A percentile compares a stretch with the other conserved stretches of the same genome.
Conservation (phyloP, 495 filamentous ascomycete species). For the Patellaria atrata region DNA sequence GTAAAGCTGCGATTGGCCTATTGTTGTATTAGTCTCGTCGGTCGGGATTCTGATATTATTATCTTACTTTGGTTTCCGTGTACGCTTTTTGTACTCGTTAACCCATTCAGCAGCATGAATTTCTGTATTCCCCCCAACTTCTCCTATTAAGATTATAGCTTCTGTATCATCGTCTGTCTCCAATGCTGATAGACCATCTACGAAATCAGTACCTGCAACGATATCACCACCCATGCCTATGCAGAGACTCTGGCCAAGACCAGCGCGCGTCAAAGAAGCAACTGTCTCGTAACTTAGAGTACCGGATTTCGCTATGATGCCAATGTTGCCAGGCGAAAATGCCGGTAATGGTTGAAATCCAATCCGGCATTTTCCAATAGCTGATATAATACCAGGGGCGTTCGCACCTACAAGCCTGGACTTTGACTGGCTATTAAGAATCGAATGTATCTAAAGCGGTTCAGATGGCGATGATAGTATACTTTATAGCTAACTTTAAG, state of each 20-base stretch:
- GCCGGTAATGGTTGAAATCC: slow-evolving; percentile 74
- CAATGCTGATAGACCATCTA: slow-evolving; percentile 61
- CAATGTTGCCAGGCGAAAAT: slow-evolving; percentile 59
- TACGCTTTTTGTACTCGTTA: slow-evolving; percentile 45
- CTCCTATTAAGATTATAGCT: slow-evolving; percentile 71
- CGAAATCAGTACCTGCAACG: slow-evolving; percentile 66
- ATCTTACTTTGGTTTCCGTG: slow-evolving; percentile 51
- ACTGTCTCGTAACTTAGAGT: slow-evolving; percentile 83
- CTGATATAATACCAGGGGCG: slow-evolving; percentile 77
- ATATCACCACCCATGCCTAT: slow-evolving; percentile 85
- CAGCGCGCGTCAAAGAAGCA: slow-evolving; percentile 65
- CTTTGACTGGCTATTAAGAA: slow-evolving; percentile 65
- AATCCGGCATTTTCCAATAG: slow-evolving; percentile 66
- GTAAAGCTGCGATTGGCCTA: slow-evolving; percentile 67
- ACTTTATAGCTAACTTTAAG: slow-evolving; percentile 1
- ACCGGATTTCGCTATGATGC: slow-evolving; percentile 77
- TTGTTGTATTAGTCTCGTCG: too few species aligned
- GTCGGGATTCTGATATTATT: too few species aligned
- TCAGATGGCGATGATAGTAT: slow-evolving; percentile 7
- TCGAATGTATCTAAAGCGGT: slow-evolving; percentile 48
- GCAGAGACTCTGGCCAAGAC: slow-evolving; percentile 72
- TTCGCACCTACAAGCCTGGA: slow-evolving; percentile 77
- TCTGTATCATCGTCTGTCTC: slow-evolving; percentile 62
- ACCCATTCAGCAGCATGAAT: slow-evolving; percentile 75
- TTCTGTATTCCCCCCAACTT: slow-evolving; percentile 73